Base-by-base conservation (phyloP, 139 green algal species). In the Penium margaritaceum region DNA sequence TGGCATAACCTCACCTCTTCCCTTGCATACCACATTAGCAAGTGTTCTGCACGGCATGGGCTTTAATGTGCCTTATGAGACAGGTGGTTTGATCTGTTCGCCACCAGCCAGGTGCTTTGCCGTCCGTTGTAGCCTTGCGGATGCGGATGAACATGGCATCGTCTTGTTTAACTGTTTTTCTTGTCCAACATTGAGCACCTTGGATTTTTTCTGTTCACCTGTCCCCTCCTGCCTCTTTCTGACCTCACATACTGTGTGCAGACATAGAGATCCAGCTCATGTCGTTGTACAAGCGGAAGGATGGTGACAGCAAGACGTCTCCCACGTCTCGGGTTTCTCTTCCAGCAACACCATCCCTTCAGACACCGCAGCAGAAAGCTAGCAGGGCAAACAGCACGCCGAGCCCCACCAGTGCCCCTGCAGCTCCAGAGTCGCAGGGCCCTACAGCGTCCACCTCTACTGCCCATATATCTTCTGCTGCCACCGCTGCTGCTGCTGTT, bases 211-310 rank as follows among this genome's bases (percentile, higher is more conserved):
- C 12, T 60, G 21, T 60, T 27, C 12, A 9, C 19, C 7, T 27
- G 15, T 27, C 19, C 14, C 19, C 14, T 69, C 61, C n/a, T 5
- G 35, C 17, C n/a, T 69, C 32, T 30, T 71, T 17, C 14, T 62
- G 47, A 17, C n/a, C 29, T 35, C 19, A 35, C 35, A 33, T 68
- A 57, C 0, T n/a, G 19, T 44, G 61, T n/a, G 68, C 68, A 76
- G 68, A 76, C 24, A 21, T 76, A 19, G 68, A 76, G 60, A 15
- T 34, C 14, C 68, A 76, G 51, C 70, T 76, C 39, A 76, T 76
- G 68, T 76, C 68, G 0, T 44, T 76, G 68, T 76, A 76, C 51
- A 76, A 67, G 60, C 32, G 53, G n/a, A 76, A 76, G 51, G 67
- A 74, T 69, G 68, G 68, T 24, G 53, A 67, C 27, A 76, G 68